Conservation (phyloP, 2,329 filamentous ascomycete species). For the Proliferodiscus dingleyae region DNA sequence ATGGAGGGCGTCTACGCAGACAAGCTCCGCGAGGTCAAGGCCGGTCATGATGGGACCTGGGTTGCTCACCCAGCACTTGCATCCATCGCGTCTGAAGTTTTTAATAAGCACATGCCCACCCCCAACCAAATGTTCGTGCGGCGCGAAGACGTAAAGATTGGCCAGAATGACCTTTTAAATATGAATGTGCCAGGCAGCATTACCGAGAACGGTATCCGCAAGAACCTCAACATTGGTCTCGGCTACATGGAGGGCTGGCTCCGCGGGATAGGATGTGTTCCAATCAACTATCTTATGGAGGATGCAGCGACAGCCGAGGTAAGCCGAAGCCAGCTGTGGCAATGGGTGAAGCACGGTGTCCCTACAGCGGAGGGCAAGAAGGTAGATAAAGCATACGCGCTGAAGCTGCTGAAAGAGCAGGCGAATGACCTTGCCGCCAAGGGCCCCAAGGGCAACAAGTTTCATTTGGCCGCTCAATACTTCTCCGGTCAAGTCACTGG, state of each 20-base stretch:
- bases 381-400: slow-evolving; percentile 86
- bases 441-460: slow-evolving; percentile 87
- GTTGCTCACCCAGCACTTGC: slow-evolving; percentile 94
- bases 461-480: slow-evolving; percentile 82
- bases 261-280: slow-evolving; percentile 88
- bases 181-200: slow-evolving; percentile 94
- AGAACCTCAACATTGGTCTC: slow-evolving; percentile 95
- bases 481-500: slow-evolving; percentile 91
- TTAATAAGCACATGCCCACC: slow-evolving; percentile 98
- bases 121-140: slow-evolving; percentile 93
- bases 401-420: slow-evolving; percentile 82
- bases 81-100: slow-evolving; percentile 80
- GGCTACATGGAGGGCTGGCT: slow-evolving; percentile 99
- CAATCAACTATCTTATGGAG: slow-evolving; percentile 98
- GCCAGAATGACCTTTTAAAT: slow-evolving; percentile 87
- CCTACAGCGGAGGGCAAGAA: slow-evolving; percentile 82
- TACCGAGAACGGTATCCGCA: slow-evolving; percentile 91
- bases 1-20: slow-evolving; percentile 92
- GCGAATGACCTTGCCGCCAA: slow-evolving; percentile 68
- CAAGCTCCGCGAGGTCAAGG: slow-evolving; percentile 92
- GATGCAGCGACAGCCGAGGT: slow-evolving; percentile 97
- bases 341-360: slow-evolving; percentile 76
- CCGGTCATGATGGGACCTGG: slow-evolving; percentile 95
- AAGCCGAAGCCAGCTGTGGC: slow-evolving; percentile 90
- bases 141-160: slow-evolving; percentile 82